Evolutionary conservation across 2,329 filamentous ascomycete species (phyloP), one percentile per base, ranked within the genome.

Genomic region (Dryadomyces quercus-mongolicae): DNA sequence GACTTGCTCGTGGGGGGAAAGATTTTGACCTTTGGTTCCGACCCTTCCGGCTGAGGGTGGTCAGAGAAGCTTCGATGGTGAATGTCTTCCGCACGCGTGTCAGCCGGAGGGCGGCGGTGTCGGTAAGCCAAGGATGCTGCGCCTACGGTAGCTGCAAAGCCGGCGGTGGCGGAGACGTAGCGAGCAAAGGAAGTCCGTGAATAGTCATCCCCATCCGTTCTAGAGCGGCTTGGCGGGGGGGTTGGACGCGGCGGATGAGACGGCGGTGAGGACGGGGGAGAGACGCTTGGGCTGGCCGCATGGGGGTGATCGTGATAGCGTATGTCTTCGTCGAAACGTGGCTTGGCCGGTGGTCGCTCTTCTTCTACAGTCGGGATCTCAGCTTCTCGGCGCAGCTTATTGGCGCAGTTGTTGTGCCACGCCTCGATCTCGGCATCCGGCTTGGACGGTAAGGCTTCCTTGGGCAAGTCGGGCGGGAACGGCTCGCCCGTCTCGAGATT

Each of bases 321-420:
- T 5, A 60, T 57, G 48, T 38, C 46, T 5, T 66, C 64, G 40
- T 66, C 64, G 40, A 66, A 57, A n/a, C 61, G 58, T 40, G 55
- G 36, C 18, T 63, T 60, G 43, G 55, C 49, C 13, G 45, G 54
- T 2, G 53, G 55, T 16, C 6, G 36, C 36, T 40, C 36, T 45
- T 72, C 66, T 44, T 68, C 66, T 51, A 67, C 65, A 5, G 67
- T 67, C 12, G 70, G 68, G n/a, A 38, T 18, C n/a, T 38, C 43
- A 2, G 74, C 74, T 60, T 91, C 84, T 54, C 78, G 74, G 57
- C 82, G 80, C 50, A 95, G 70, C 60, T 80, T 81, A 56, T 84
- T 76, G 40, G 82, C 85, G 55, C 94, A 91, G 2, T 76, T 74
- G 60, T 86, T 82, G 65, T 97, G 90, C 92, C 93, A 98, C 56